phyloP scores from a whole-genome alignment of 768 basidiomycete genomes.

The Collybiopsis luxurians region DNA sequence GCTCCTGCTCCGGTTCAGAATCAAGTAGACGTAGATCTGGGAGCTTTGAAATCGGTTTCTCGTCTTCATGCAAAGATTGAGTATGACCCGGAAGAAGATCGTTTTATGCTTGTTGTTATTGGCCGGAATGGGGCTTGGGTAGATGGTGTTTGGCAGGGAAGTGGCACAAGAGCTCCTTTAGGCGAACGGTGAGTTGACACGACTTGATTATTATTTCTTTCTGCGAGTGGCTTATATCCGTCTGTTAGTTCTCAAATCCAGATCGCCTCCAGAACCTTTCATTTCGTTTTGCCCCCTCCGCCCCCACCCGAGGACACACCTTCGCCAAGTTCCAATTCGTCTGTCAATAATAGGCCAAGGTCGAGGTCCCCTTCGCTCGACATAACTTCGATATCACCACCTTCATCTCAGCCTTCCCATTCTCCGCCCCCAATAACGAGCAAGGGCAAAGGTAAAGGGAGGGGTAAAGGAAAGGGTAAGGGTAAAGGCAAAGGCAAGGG shows the following conservation, averaged over 20 bases:
- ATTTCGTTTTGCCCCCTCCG: constrained; percentile 92
- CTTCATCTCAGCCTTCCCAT: constrained; percentile 75
- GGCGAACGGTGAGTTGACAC: constrained; percentile 62
- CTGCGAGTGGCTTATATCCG: constrained; percentile 12
- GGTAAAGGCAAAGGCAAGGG: constrained; percentile 25
- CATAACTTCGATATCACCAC: constrained; percentile 78
- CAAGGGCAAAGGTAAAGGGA: neutral
- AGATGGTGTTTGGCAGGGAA: constrained; percentile 92
- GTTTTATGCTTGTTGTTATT: constrained; percentile 85
- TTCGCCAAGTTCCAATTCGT: constrained; percentile 75
- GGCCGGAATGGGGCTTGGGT: constrained; percentile 99
- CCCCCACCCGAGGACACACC: constrained; percentile 77
- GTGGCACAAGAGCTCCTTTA: constrained; percentile 83
- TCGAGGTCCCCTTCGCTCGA: constrained; percentile 80
- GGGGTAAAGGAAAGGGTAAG: too few relatives aligned
- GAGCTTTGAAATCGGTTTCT: constrained; percentile 96
- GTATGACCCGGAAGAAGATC: constrained; percentile 86
- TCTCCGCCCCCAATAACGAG: constrained; percentile 53
- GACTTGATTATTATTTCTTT: constrained; percentile 8
- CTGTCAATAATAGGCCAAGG: constrained; percentile 39
- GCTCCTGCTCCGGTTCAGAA: constrained; percentile 46
- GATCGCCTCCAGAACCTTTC: constrained; percentile 95
- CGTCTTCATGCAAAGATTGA: constrained; percentile 94
- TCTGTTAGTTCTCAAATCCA: constrained; percentile 83
- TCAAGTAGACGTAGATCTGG: constrained; percentile 87